Evolutionary conservation across 2,329 filamentous ascomycete species (phyloP).

Genomic region (Cryphonectria radicalis): DNA sequence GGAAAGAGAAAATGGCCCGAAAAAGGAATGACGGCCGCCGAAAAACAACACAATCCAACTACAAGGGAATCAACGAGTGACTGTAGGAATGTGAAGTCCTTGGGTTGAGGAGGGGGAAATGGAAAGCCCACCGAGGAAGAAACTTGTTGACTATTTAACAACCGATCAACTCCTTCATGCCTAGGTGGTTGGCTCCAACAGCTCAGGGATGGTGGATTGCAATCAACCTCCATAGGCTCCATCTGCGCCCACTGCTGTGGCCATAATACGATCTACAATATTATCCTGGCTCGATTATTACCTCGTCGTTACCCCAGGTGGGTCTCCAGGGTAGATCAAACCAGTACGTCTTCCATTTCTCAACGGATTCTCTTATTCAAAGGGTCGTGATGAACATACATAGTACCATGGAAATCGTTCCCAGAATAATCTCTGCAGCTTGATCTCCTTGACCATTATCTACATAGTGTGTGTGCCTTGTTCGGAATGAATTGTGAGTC

Average conservation of each 20-base stretch:
- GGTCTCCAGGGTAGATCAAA: background rate
- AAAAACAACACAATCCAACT: constrained; percentile 26
- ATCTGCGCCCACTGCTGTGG: background rate
- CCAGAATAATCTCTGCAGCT: background rate
- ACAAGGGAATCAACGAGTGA: constrained; percentile 28
- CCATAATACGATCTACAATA: background rate
- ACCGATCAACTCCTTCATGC: background rate
- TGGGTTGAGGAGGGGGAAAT: constrained; percentile 14
- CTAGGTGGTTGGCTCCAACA: background rate
- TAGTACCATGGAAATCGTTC: background rate
- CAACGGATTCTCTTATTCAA: background rate
- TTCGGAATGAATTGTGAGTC: background rate
- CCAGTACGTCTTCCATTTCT: background rate
- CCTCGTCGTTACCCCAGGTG: background rate
- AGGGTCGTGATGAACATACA: background rate
- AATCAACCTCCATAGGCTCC: background rate
- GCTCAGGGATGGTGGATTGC: constrained; percentile 2
- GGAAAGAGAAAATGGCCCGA: constrained; percentile 12
- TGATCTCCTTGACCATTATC: background rate
- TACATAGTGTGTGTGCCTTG: background rate
- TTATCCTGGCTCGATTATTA: background rate
- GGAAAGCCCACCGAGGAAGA: background rate
- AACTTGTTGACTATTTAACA: constrained; percentile 19
- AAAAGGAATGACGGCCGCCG: constrained; percentile 15
- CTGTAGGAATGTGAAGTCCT: constrained; percentile 21